Evolutionary conservation across 2,329 filamentous ascomycete species (phyloP).

Genomic region (Epichloe typhina): DNA sequence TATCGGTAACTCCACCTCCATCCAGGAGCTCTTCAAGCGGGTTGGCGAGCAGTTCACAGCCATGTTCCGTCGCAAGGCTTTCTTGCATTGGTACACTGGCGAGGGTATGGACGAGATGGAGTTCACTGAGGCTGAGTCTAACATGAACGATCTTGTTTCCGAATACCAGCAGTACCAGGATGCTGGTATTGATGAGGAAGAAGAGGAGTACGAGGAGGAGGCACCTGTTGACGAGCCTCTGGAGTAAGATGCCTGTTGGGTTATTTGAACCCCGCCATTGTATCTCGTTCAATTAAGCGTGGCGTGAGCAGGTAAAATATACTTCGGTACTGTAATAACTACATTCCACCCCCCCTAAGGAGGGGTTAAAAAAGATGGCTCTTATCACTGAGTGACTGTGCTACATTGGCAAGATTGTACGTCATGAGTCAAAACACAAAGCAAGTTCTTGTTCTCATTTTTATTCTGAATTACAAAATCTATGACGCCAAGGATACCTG

Average conservation of each 20-base stretch:
- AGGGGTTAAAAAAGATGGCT: background rate
- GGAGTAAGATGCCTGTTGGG: conserved; percentile 19
- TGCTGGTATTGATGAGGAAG: conserved; percentile 89
- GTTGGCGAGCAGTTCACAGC: conserved; percentile 97
- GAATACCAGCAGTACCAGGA: conserved; percentile 99
- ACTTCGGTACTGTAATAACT: conserved; percentile 15
- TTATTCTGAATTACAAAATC: background rate
- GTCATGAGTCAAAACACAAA: background rate
- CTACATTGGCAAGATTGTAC: background rate
- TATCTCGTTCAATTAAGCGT: background rate
- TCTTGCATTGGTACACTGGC: conserved; percentile 99
- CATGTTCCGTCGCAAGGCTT: conserved; percentile 99
- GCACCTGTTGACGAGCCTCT: conserved; percentile 57
- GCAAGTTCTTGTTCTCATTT: conserved; percentile 1
- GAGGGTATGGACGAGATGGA: conserved; percentile 99
- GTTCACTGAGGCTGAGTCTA: conserved; percentile 99
- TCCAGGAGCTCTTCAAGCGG: conserved; percentile 99
- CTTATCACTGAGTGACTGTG: background rate
- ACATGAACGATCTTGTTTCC: conserved; percentile 99
- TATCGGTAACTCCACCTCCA: conserved; percentile 96
- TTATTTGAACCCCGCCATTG: conserved; percentile 1
- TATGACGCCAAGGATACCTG: background rate
- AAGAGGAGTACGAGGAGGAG: conserved; percentile 92
- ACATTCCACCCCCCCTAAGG: background rate
- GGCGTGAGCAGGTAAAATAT: conserved; percentile 10